A percentile compares a stretch with the other conserved stretches of the same genome.
Conservation (phyloP, 495 filamentous ascomycete genomes). For the Penicillium paradoxum region DNA sequence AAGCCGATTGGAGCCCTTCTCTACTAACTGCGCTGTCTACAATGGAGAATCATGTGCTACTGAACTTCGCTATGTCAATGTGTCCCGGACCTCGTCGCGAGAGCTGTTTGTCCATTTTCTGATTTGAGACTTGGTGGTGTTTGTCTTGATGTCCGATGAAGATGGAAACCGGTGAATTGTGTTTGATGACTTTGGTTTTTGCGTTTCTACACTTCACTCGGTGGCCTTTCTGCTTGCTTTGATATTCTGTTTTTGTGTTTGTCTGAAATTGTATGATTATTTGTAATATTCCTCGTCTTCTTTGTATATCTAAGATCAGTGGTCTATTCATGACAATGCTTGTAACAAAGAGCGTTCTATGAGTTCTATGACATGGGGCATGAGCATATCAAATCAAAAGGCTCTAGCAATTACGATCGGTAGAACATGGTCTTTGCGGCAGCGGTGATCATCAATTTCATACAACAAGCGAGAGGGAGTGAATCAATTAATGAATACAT, state of each 20-base stretch:
- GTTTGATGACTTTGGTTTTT: not conserved
- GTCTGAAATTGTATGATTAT: not conserved
- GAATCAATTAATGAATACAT: too few species aligned
- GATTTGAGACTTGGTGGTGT: not conserved
- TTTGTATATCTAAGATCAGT: not conserved
- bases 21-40: not conserved
- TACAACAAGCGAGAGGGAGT: too few species aligned
- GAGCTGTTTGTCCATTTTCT: not conserved
- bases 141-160: not conserved
- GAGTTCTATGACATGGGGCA: too few species aligned
- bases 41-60: not conserved
- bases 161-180: not conserved
- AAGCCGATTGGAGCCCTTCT: not conserved
- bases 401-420: too few species aligned
- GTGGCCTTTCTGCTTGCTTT: not conserved
- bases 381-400: too few species aligned
- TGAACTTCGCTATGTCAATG: not conserved
- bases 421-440: too few species aligned
- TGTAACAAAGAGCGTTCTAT: too few species aligned
- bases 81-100: not conserved
- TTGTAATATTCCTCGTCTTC: not conserved
- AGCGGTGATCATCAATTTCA: too few species aligned
- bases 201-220: not conserved
- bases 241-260: not conserved
- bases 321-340: not conserved